Base-by-base conservation (phyloP, 441 rosid species). In the Adansonia madagascariensis region DNA sequence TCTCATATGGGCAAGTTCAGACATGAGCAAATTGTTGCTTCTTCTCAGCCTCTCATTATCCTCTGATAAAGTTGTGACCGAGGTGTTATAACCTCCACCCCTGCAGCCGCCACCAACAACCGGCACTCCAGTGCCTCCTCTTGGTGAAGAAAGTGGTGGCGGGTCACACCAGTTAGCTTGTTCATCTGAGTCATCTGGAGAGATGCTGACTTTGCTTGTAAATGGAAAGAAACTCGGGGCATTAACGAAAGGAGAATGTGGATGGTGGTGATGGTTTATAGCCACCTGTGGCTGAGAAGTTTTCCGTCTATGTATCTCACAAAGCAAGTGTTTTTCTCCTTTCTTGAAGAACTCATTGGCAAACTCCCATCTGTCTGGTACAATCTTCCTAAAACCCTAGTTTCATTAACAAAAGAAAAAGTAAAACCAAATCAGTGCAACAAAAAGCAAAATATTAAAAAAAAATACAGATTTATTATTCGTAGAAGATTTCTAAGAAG, bases 331-430 rank as follows among this genome's bases (percentile, higher is more conserved):
- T 80, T 95, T 94, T 61, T 94, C 97, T 71, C 98, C 99, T 77
- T 88, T 92, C 75, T 89, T 89, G 92, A 95, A 94, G 80, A 85
- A 91, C 84, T 95, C 98, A 68, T 95, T 95, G 0, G 97, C 97
- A 41, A 95, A 95, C 81, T 95, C 99, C 99, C 99, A 95, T 82
- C 98, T 85, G 82, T 95, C 99, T 0, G 99, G 97, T 10, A 95
- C 99, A 56, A 94, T 90, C 91, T 95, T 95, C 73, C 97, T 90
- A 78, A 95, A 95, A 75, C 99, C 99, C 99, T 94, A 88, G 20
- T 56, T 18, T 14, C 43, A 52, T 17, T 14, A 75, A 27, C 27
- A 70, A 69, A 73, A 60, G 4, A 22, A 39, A 35, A 53, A 63
- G 6, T n/a, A n/a, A n/a, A n/a, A n/a, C n/a, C n/a, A n/a, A n/a